phyloP scores from a whole-genome alignment of 306 rosid species.

The Boehmeria nivea region DNA sequence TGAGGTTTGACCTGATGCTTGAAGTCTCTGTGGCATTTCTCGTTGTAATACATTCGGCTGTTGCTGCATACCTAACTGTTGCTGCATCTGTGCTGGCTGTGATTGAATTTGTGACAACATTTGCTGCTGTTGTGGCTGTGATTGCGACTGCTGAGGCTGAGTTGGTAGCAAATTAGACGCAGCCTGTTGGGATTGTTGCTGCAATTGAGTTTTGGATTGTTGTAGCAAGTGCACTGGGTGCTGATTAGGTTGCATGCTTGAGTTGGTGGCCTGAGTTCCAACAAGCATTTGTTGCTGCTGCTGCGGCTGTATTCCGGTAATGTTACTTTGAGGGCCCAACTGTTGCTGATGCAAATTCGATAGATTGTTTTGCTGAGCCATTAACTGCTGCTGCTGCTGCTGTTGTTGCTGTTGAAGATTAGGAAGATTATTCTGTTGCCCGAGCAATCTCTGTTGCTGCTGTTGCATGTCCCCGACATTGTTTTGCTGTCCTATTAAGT shows the following conservation, averaged over 20 bases:
- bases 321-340: conserved; percentile 58
- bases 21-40: conserved; percentile 81
- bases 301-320: conserved; percentile 56
- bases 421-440: conserved; percentile 68
- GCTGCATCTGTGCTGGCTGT: conserved; percentile 78
- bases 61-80: conserved; percentile 63
- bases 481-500: conserved; percentile 59
- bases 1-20: conserved; percentile 46
- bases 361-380: conserved; percentile 65
- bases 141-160: conserved; percentile 65
- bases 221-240: conserved; percentile 66
- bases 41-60: too few species aligned
- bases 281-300: conserved; percentile 46
- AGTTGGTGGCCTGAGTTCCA: conserved; percentile 61
- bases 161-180: conserved; percentile 47
- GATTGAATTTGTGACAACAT: conserved; percentile 64
- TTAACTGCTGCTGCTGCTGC: conserved; percentile 43
- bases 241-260: conserved; percentile 67
- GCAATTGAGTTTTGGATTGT: conserved; percentile 57
- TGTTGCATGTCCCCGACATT: conserved; percentile 74
- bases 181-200: conserved; percentile 61
- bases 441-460: conserved; percentile 59
- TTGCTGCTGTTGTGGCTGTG: conserved; percentile 69
- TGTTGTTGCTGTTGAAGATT: conserved; percentile 61
- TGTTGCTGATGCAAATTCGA: conserved; percentile 77